phyloP scores from a whole-genome alignment of 352 stramenopile species.

The Phytophthora constricta region DNA sequence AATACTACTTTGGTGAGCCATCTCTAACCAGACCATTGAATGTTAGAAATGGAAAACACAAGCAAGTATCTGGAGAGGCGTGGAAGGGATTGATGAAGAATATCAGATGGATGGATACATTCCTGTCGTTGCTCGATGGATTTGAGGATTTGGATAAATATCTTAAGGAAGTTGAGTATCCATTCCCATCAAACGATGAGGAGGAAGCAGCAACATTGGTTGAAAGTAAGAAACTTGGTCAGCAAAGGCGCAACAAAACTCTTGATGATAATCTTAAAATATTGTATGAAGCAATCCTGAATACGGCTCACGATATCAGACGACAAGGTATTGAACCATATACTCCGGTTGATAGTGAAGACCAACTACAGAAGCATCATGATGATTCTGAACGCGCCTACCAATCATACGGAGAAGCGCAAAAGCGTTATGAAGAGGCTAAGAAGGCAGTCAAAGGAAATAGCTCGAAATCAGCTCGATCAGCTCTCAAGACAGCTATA shows the following conservation, averaged over 20 bases:
- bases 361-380: slow-evolving; percentile 5
- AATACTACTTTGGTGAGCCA: slow-evolving; percentile 6
- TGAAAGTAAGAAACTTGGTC: slow-evolving; percentile 4
- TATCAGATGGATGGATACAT: slow-evolving; percentile 17
- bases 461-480: slow-evolving; percentile 11
- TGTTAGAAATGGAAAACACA: slow-evolving; percentile 5
- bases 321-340: slow-evolving; percentile 5
- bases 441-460: slow-evolving; percentile 1
- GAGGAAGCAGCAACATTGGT: slow-evolving; percentile 14
- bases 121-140: slow-evolving; percentile 4
- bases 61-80: slow-evolving; percentile 11
- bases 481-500: slow-evolving; percentile 2
- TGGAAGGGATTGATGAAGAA: slow-evolving; percentile 12
- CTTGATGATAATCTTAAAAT: slow-evolving; percentile 9
- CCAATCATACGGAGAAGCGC: slow-evolving; percentile 13
- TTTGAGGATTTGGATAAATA: slow-evolving; percentile 23
- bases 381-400: slow-evolving; percentile 10
- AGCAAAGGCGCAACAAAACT: slow-evolving; percentile 12
- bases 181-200: slow-evolving; percentile 11
- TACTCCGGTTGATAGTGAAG: not conserved
- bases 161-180: slow-evolving; percentile 12
- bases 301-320: slow-evolving; percentile 10
- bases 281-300: slow-evolving; percentile 13
- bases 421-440: slow-evolving; percentile 15
- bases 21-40: not conserved